Percentiles rank a stretch among this genome's conserved stretches.
phyloP scores from a whole-genome alignment of 768 basidiomycete species.

The Mrakia blollopis region DNA sequence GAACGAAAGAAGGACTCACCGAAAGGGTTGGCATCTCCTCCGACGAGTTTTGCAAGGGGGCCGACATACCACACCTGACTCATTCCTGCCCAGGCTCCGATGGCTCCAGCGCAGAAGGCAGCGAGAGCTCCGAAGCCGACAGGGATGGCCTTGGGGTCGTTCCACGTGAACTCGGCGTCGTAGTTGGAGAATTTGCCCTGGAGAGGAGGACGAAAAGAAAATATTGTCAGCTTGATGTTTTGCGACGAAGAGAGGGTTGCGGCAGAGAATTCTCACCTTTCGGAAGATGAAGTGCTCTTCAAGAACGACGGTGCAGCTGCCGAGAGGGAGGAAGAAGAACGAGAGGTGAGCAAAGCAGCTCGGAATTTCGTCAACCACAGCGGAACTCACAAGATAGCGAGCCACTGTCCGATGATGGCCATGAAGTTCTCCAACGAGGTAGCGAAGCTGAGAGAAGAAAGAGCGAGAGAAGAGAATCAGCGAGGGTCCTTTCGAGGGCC shows the following conservation, averaged over 20 bases:
- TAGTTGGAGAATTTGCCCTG: constrained; percentile 44
- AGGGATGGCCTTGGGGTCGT: constrained; percentile 42
- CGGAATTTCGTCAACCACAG: neutral
- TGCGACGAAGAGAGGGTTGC: neutral
- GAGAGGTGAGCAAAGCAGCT: neutral
- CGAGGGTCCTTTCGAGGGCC: no score
- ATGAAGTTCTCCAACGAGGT: constrained; percentile 49
- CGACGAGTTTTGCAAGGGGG: constrained; percentile 29
- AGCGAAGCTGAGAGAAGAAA: constrained; percentile 44
- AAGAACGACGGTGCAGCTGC: constrained; percentile 47
- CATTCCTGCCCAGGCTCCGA: constrained; percentile 48
- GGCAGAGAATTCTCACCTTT: constrained; percentile 33
- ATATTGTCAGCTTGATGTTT: neutral
- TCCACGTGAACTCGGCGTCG: constrained; percentile 46
- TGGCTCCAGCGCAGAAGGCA: constrained; percentile 45
- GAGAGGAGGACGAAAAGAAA: constrained; percentile 45
- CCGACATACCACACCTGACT: constrained; percentile 33
- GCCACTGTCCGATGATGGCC: constrained; percentile 49
- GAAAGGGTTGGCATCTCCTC: constrained; percentile 10
- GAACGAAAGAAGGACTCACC: neutral
- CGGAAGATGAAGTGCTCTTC: constrained; percentile 56
- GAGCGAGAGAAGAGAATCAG: neutral
- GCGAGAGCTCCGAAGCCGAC: constrained; percentile 46
- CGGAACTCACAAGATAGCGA: constrained; percentile 47
- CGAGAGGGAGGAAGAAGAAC: neutral